Base-by-base conservation (phyloP, 345 rosid genomes). In the Rhizophora apiculata region DNA sequence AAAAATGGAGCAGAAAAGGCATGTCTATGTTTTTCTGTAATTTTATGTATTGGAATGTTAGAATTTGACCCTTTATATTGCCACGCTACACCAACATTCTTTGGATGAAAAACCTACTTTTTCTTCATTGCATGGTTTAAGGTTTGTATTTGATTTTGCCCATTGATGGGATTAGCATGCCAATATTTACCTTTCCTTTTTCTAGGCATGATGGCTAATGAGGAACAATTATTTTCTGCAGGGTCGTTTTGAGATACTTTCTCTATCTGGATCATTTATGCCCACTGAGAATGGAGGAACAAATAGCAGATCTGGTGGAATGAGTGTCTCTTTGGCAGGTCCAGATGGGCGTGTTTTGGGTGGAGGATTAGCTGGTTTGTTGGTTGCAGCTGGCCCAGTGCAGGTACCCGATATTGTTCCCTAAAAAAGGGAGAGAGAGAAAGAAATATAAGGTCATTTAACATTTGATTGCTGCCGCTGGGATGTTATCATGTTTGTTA, bases 211-310 rank as follows among this genome's bases (percentile, higher is more conserved):
- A 5, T 21, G 15, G 21, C 24, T 26, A 9, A 20, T 39, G 15
- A 39, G 37, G 37, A 63, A 63, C 24, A 8, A 18, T 26, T 20
- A 10, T 22, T 20, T 21, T 31, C 21, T 54, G 51, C 68, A 96
- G 98, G 99, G 99, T 58, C 91, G 89, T 27, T 96, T 90, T 74
- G 98, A 96, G 88, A 96, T 96, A 73, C 95, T 96, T 57, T 90
- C 97, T n/a, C 76, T 96, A 79, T 88, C 93, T 52, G 98, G 98
- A 51, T 96, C 96, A 13, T 96, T 76, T 65, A 84, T 82, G 75
- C 93, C 90, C 49, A 84, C 78, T 36, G 92, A 85, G 59, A 81
- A 72, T 80, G 89, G 88, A 73, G 97, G 96, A 74, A 78, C 89
- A 11, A 81, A 84, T 76, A 85, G 98, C 84, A 87, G 93, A 82